Conservation (phyloP, 2,329 filamentous ascomycete species). For the Penicillium fuscoglaucum region DNA sequence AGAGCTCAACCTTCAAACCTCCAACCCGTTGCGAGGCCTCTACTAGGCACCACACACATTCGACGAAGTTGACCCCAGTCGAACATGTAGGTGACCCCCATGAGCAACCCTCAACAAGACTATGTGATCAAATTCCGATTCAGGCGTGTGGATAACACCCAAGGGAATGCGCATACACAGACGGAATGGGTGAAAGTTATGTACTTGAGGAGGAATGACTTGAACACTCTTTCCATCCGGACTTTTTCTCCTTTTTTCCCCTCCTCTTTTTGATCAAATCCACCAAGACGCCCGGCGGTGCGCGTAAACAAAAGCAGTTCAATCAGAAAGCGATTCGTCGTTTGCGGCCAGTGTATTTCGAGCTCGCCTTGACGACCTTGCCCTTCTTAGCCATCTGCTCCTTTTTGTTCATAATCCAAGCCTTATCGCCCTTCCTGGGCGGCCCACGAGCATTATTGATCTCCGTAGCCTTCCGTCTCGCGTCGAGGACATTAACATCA, state of each 20-base stretch:
- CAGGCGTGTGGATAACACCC: not conserved
- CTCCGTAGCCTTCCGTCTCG: conserved; percentile 53
- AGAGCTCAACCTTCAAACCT: not conserved
- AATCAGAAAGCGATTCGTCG: conserved; percentile 72
- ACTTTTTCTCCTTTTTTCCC: not conserved
- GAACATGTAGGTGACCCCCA: not conserved
- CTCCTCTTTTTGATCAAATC: not conserved
- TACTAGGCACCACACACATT: not conserved
- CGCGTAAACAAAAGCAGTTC: not conserved
- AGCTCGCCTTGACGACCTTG: conserved; percentile 86
- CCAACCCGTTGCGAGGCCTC: not conserved
- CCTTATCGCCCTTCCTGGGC: conserved; percentile 51
- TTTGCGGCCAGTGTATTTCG: conserved; percentile 92
- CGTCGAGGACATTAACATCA: conserved; percentile 77
- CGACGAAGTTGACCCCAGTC: not conserved
- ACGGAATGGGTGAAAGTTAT: not conserved
- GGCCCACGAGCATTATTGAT: conserved; percentile 47
- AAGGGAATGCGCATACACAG: not conserved
- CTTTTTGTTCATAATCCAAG: conserved; percentile 65
- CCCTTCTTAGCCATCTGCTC: conserved; percentile 92
- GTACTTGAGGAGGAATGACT: not conserved
- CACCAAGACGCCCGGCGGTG: not conserved
- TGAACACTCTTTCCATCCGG: not conserved
- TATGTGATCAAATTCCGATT: not conserved
- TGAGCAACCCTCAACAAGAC: not conserved